Evolutionary conservation across 176 grass and related monocot species (phyloP).

Genomic region (Carex cristatella): DNA sequence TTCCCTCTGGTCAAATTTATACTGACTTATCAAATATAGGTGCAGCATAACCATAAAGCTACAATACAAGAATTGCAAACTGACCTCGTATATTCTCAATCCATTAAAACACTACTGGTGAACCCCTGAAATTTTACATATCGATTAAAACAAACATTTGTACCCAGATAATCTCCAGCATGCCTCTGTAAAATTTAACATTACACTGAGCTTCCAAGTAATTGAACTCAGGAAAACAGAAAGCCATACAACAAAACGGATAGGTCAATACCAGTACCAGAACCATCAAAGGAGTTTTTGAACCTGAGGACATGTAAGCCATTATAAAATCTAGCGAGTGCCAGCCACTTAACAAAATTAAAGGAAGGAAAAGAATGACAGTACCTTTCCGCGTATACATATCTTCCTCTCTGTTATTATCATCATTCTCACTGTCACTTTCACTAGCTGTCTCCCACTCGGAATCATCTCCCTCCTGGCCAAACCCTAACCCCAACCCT

Average conservation of each 20-base stretch:
- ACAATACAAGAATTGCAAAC: not conserved
- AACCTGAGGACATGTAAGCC: not conserved
- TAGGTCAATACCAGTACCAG: not conserved
- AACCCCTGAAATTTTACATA: not conserved
- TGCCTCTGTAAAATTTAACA: not conserved
- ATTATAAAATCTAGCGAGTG: not conserved
- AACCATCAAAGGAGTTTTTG: not conserved
- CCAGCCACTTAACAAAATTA: not conserved
- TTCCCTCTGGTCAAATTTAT: not conserved
- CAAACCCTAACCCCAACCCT: slow-evolving; percentile 67
- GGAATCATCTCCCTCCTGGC: slow-evolving; percentile 77
- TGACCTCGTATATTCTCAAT: not conserved
- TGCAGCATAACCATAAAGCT: not conserved
- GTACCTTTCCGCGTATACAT: slow-evolving; percentile 48
- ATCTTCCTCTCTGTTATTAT: slow-evolving; percentile 52
- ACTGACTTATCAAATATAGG: not conserved
- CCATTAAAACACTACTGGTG: not conserved
- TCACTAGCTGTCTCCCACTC: slow-evolving; percentile 94
- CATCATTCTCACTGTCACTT: slow-evolving; percentile 69
- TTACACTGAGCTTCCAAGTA: not conserved
- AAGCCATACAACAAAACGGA: not conserved
- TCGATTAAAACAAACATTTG: not conserved
- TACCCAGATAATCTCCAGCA: not conserved
- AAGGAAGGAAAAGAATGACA: slow-evolving; percentile 17
- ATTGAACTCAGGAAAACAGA: not conserved